A percentile compares a stretch with the other conserved stretches of the same genome.
Conservation (phyloP, 2,329 filamentous ascomycete species). For the Verticillium albo-atrum region DNA sequence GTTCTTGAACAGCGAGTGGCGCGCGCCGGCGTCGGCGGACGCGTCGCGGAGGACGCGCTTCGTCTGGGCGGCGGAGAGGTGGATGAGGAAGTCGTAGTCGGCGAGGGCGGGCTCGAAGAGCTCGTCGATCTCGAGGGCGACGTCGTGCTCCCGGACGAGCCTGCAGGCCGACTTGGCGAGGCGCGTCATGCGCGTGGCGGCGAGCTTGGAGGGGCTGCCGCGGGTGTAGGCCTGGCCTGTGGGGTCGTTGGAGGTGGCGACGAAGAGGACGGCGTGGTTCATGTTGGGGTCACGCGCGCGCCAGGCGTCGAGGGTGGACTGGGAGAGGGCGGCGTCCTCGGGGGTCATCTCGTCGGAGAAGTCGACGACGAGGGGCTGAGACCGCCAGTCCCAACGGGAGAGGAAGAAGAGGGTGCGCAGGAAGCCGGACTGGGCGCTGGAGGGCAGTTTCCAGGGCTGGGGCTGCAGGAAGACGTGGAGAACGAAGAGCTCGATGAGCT, state of each 20-base stretch:
- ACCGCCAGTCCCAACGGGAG: constrained; percentile 87
- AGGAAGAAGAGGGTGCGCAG: constrained; percentile 75
- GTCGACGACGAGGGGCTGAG: constrained; percentile 77
- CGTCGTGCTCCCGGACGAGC: constrained; percentile 48
- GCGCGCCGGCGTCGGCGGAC: constrained; percentile 27
- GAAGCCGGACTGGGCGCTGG: constrained; percentile 74
- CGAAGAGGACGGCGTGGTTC: constrained; percentile 78
- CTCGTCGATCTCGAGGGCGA: constrained; percentile 46
- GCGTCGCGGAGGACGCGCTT: constrained; percentile 34
- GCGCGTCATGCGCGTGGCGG: constrained; percentile 76
- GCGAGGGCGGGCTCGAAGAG: constrained; percentile 69
- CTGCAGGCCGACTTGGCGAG: constrained; percentile 73
- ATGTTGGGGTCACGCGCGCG: constrained; percentile 83
- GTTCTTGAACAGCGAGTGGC: constrained; percentile 69
- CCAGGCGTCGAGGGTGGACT: constrained; percentile 75
- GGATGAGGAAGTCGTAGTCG: constrained; percentile 86
- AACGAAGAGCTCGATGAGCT: constrained; percentile 80
- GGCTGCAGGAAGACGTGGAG: constrained; percentile 75
- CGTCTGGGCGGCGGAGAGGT: constrained; percentile 55
- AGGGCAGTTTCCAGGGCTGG: constrained; percentile 74
- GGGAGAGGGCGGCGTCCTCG: constrained; percentile 57
- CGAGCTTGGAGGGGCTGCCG: constrained; percentile 68
- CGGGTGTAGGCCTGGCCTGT: constrained; percentile 79
- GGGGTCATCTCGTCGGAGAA: constrained; percentile 60
- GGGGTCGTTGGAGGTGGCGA: constrained; percentile 71